phyloP scores from a whole-genome alignment of 345 rosid genomes.

The Acer negundo region DNA sequence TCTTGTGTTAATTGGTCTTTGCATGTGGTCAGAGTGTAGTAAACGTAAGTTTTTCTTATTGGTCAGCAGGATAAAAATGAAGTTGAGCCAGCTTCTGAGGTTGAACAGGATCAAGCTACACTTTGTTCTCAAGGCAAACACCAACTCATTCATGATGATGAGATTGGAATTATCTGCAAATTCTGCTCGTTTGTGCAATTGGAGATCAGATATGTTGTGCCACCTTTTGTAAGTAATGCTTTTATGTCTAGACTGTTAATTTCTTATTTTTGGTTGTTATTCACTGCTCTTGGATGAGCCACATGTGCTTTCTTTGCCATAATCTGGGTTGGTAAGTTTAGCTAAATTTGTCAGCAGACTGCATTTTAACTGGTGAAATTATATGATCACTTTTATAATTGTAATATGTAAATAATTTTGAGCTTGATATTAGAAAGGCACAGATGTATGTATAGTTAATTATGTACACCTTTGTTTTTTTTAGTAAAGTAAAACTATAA shows the following conservation, averaged over 20 bases:
- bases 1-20: not conserved
- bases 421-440: not conserved
- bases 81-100: slow-evolving; percentile 1
- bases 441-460: not conserved
- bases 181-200: slow-evolving; percentile 35
- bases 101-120: not conserved
- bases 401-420: too few relatives aligned
- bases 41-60: slow-evolving; percentile 5
- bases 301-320: too few relatives aligned
- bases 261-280: too few relatives aligned
- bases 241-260: not conserved
- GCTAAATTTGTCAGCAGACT: too few relatives aligned
- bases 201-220: slow-evolving; percentile 42
- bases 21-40: not conserved
- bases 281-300: too few relatives aligned
- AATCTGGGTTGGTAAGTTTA: too few relatives aligned
- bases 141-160: slow-evolving; percentile 48
- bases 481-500: not conserved
- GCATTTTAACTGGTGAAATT: too few relatives aligned
- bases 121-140: slow-evolving; percentile 47
- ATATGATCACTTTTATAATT: too few relatives aligned
- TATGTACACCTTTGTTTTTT: not conserved
- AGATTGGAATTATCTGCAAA: slow-evolving; percentile 50
- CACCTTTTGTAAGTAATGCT: slow-evolving; percentile 49
- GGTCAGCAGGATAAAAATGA: slow-evolving; percentile 18